Conservation (phyloP, 2,329 filamentous ascomycete genomes). For the Fusarium poae region DNA sequence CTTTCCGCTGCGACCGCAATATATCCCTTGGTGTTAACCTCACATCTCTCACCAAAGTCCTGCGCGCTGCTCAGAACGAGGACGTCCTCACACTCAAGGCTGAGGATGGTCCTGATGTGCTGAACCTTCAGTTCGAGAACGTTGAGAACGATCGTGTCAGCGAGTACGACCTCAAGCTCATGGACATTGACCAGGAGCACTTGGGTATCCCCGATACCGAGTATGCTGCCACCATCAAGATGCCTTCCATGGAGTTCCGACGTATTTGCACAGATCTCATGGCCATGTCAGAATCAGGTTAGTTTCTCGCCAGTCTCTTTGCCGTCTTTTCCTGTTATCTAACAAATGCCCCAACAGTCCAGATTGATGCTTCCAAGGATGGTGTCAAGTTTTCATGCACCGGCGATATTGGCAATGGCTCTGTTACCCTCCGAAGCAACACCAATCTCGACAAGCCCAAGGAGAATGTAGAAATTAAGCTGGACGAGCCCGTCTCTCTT, state of each 20-base stretch:
- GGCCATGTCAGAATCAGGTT: constrained; percentile 95
- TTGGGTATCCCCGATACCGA: constrained; percentile 99
- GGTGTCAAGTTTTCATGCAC: constrained; percentile 94
- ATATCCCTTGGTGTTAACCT: constrained; percentile 98
- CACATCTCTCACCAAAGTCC: constrained; percentile 94
- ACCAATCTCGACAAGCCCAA: constrained; percentile 90
- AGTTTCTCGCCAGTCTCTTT: constrained; percentile 49
- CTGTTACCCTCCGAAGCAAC: constrained; percentile 91
- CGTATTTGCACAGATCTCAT: constrained; percentile 94
- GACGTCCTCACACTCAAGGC: constrained; percentile 97
- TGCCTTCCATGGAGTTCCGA: constrained; percentile 92
- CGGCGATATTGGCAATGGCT: constrained; percentile 95
- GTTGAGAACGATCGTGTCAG: constrained; percentile 88
- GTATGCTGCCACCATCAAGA: constrained; percentile 89
- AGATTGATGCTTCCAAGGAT: constrained; percentile 96
- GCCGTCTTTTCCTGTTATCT: background rate
- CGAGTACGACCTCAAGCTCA: constrained; percentile 99
- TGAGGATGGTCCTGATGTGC: constrained; percentile 93
- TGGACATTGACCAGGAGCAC: constrained; percentile 99
- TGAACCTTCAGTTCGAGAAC: constrained; percentile 97
- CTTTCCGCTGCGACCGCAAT: constrained; percentile 98
- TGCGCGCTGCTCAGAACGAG: constrained; percentile 92
- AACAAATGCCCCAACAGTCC: constrained; percentile 67
- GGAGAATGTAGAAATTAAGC: constrained; percentile 86
- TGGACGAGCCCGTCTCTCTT: constrained; percentile 91